These are phyloP conservation scores for Populus hybrid DNA, from an alignment of 441 rosid genomes.

Conservation along the genomic window DNA sequence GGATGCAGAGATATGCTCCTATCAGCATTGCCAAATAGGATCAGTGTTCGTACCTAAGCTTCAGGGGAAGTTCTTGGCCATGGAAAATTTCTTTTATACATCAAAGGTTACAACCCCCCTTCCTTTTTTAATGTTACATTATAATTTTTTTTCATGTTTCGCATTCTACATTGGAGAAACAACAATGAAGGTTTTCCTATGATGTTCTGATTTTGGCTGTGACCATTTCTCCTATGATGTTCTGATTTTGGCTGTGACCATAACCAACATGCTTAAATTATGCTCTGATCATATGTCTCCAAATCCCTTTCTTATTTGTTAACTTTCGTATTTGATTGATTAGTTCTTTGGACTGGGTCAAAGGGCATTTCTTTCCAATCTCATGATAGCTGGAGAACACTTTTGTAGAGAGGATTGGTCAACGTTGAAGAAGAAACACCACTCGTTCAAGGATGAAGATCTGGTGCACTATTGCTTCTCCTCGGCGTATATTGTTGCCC, in stretches of 20 bases:
- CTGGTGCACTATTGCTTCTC: constrained; percentile 84
- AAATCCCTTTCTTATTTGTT: constrained; percentile 11
- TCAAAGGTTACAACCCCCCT: constrained; percentile 49
- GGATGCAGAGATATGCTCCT: constrained; percentile 61
- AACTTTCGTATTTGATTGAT: constrained; percentile 20
- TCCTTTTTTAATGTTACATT: neutral
- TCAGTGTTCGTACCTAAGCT: constrained; percentile 71
- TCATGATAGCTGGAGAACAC: constrained; percentile 58
- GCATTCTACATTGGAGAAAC: neutral
- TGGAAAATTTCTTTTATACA: constrained; percentile 79
- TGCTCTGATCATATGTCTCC: constrained; percentile 1
- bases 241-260: constrained; percentile 2
- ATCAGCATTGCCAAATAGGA: constrained; percentile 61
- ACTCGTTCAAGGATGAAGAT: constrained; percentile 58
- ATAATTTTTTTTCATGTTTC: neutral
- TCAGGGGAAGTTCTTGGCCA: constrained; percentile 76
- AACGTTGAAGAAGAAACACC: constrained; percentile 53
- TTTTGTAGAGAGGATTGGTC: constrained; percentile 93
- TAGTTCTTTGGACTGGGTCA: constrained; percentile 73
- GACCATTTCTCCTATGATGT: neutral
- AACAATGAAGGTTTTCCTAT: neutral
- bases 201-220: neutral
- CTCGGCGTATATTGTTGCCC: constrained; percentile 84
- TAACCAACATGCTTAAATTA: neutral
- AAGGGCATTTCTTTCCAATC: constrained; percentile 53